Conservation (phyloP, 179 eudicot species). For the Beta corolliflora region DNA sequence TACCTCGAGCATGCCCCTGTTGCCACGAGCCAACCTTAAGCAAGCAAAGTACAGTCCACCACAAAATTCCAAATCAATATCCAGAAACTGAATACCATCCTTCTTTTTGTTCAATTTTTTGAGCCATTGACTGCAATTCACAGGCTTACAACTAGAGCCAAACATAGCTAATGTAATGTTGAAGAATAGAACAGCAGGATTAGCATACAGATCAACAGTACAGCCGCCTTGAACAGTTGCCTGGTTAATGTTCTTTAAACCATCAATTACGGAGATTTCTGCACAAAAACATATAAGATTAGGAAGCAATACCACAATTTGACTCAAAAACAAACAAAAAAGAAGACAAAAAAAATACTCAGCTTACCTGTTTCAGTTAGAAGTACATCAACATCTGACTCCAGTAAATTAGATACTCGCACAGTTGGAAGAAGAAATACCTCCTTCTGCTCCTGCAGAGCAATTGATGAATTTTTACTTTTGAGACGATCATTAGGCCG, state of each 20-base stretch:
- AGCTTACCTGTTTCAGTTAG: slow-evolving; percentile 69
- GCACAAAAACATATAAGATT: slow-evolving; percentile 32
- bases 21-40: slow-evolving; percentile 76
- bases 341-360: not conserved
- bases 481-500: slow-evolving; percentile 51
- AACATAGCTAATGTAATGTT: slow-evolving; percentile 63
- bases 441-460: slow-evolving; percentile 87
- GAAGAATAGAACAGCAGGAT: slow-evolving; percentile 73
- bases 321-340: too few species aligned
- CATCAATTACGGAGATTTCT: slow-evolving; percentile 52
- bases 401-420: slow-evolving; percentile 69
- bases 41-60: slow-evolving; percentile 81
- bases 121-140: slow-evolving; percentile 82
- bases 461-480: slow-evolving; percentile 57
- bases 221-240: slow-evolving; percentile 69
- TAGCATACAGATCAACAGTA: slow-evolving; percentile 71
- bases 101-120: slow-evolving; percentile 84
- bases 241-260: slow-evolving; percentile 47
- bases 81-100: slow-evolving; percentile 60
- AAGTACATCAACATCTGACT: slow-evolving; percentile 71
- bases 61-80: slow-evolving; percentile 78
- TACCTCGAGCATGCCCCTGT: slow-evolving; percentile 89
- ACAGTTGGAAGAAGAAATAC: slow-evolving; percentile 88
- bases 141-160: slow-evolving; percentile 83
- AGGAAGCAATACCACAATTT: not conserved